A percentile compares a stretch with the other conserved stretches of the same genome.
Evolutionary conservation across 2,329 filamentous ascomycete species (phyloP).

Genomic region (Byssochlamys sp.): DNA sequence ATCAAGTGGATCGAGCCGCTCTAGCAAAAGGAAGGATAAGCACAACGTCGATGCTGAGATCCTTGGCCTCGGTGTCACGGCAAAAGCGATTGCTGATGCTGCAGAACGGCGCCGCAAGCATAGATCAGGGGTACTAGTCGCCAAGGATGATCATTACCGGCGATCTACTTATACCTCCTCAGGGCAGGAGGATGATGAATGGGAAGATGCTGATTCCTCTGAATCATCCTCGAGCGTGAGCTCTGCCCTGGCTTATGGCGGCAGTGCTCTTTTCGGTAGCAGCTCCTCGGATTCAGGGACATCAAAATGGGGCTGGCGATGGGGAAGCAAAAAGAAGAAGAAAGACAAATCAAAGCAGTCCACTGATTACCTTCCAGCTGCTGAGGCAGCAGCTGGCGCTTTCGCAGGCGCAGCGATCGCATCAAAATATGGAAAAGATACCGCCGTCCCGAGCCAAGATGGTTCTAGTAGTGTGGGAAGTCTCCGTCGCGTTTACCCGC

Average conservation of each 20-base stretch:
- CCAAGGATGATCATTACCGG: slow-evolving; percentile 19
- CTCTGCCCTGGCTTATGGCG: slow-evolving; percentile 54
- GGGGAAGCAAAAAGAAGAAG: slow-evolving; percentile 44
- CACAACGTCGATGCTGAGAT: slow-evolving; percentile 39
- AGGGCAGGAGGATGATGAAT: slow-evolving; percentile 42
- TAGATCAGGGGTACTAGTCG: slow-evolving; percentile 24
- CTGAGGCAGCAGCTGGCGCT: slow-evolving; percentile 27
- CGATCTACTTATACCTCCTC: slow-evolving; percentile 19
- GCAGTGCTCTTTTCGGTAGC: slow-evolving; percentile 36
- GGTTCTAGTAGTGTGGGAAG: slow-evolving; percentile 35
- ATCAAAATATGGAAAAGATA: slow-evolving; percentile 24
- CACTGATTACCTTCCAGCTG: slow-evolving; percentile 5
- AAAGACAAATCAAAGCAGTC: slow-evolving; percentile 18
- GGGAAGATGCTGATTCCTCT: slow-evolving; percentile 51
- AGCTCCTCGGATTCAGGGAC: slow-evolving; percentile 44
- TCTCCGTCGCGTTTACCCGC: slow-evolving; percentile 53
- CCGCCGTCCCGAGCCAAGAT: slow-evolving; percentile 12
- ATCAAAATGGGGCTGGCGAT: slow-evolving; percentile 53
- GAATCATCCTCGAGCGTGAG: slow-evolving; percentile 45
- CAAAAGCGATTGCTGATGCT: slow-evolving; percentile 32
- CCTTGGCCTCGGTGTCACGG: slow-evolving; percentile 39
- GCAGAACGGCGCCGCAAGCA: slow-evolving; percentile 24
- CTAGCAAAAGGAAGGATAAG: slow-evolving; percentile 18
- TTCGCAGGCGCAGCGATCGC: slow-evolving; percentile 34
- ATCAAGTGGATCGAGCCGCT: slow-evolving; percentile 22